Percentiles rank a stretch among this genome's conserved stretches.
phyloP scores from a whole-genome alignment of 768 basidiomycete genomes.

The Russula olivacea region DNA sequence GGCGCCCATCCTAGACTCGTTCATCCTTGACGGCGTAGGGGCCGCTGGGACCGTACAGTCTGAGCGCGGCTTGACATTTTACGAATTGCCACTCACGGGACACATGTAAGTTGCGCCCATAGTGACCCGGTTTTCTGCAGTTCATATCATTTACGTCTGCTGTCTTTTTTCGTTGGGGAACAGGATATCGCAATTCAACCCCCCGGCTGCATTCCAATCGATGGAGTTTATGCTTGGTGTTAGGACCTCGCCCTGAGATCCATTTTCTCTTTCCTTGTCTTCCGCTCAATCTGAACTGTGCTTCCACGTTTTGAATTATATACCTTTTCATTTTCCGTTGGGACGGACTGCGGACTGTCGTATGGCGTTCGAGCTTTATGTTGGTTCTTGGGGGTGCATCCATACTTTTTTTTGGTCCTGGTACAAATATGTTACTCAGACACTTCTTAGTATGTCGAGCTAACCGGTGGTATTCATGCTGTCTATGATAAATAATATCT shows the following conservation, averaged over 20 bases:
- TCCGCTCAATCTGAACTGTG: background rate
- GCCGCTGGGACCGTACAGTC: slow-evolving; percentile 22
- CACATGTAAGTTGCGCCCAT: slow-evolving; percentile 19
- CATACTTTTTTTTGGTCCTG: background rate
- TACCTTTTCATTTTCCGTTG: background rate
- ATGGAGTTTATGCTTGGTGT: slow-evolving; percentile 19
- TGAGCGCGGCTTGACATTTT: slow-evolving; percentile 23
- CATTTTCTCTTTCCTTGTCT: background rate
- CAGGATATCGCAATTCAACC: slow-evolving; percentile 24
- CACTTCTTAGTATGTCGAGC: background rate
- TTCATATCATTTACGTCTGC: background rate
- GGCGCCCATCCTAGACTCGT: slow-evolving; percentile 17
- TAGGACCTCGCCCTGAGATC: slow-evolving; percentile 4
- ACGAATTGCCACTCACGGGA: slow-evolving; percentile 22
- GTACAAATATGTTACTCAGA: background rate
- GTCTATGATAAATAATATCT: too few species aligned
- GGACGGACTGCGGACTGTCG: background rate
- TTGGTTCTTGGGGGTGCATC: background rate
- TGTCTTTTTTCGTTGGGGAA: background rate
- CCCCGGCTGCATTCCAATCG: slow-evolving; percentile 20
- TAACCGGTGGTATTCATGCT: too few species aligned
- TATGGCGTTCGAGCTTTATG: background rate
- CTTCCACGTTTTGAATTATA: background rate
- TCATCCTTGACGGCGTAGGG: slow-evolving; percentile 21
- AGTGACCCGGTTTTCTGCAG: background rate